phyloP scores from a whole-genome alignment of 2,329 filamentous ascomycete genomes.

The Emergomyces orientalis region DNA sequence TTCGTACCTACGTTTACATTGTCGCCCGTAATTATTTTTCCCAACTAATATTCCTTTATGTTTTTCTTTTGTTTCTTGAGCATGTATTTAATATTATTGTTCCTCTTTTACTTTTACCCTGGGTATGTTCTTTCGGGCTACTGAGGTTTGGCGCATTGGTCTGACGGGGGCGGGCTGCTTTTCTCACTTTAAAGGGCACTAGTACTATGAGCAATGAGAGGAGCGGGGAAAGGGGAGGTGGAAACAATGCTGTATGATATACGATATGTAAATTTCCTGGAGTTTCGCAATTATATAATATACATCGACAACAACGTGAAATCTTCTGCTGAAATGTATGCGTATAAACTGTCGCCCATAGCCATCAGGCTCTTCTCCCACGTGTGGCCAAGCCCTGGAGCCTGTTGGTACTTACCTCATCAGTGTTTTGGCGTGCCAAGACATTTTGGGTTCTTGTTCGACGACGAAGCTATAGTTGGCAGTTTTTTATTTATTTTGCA shows the following conservation, averaged over 20 bases:
- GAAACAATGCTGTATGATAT: not conserved
- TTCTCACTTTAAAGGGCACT: not conserved
- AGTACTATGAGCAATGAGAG: not conserved
- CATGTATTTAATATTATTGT: not conserved
- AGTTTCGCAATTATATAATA: too few relatives aligned
- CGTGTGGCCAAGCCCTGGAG: too few relatives aligned
- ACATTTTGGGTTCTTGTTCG: not conserved
- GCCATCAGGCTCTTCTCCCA: too few relatives aligned
- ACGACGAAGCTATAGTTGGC: not conserved
- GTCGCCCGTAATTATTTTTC: not conserved
- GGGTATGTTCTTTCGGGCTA: not conserved
- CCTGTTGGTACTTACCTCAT: not conserved
- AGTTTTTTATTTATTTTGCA: not conserved
- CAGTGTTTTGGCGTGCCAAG: not conserved
- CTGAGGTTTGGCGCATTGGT: not conserved
- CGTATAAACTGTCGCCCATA: too few relatives aligned
- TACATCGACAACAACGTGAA: too few relatives aligned
- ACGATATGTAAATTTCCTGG: not conserved
- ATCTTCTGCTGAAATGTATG: too few relatives aligned
- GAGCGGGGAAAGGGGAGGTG: not conserved
- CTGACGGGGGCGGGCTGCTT: not conserved
- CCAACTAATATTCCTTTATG: not conserved
- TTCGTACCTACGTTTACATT: not conserved
- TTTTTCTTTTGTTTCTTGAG: not conserved
- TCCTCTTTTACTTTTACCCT: not conserved